Base-by-base conservation (phyloP, 805 yeast species). In the Candida nanaspora region DNA sequence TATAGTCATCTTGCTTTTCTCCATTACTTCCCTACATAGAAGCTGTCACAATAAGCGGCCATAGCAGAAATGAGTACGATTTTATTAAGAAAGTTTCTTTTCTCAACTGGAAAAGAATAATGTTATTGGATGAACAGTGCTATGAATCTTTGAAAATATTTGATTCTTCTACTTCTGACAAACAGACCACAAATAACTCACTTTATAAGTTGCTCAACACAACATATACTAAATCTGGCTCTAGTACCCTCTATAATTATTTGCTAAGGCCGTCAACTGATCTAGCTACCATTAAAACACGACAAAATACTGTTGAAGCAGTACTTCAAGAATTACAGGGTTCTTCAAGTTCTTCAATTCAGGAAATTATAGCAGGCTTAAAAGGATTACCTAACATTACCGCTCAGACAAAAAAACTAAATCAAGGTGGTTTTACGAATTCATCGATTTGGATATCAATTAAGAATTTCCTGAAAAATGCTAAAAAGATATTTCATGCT, bases 251-350 rank as follows among this genome's bases (percentile, higher is more conserved):
- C n/a, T 50, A 44, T 11, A 44, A 56, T 1, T 66, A 68, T 66
- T 46, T 70, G 10, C 27, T 50, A 3, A 50, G 62, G 14, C 75
- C 75, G 0, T 42, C 63, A 3, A 45, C 55, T 1, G 51, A 58
- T n/a, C 39, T 46, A 1, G 44, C 46, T 1, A 20, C 41, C 6
- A 61, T 70, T 4, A 47, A 54, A 15, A 45, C 47, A 27, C 55
- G 75, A 20, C 52, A 56, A 2, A 44, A 55, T 3, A 49, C 60
- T 0, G 50, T 69, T 1, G 52, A 51, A 7, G 23, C 44, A 0
- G 45, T 70, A 3, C n/a, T 48, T 0, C 38, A 45, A 3, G 53
- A 42, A 5, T 23, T 35, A 3, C 23, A 25, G 13, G 19, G 44
- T 2, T 35, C 46, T 1, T 15, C 42, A 13, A 44, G 6, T 14